These are phyloP conservation scores for Lactifluus pinguis DNA, from an alignment of 768 basidiomycete genomes.

Conservation along the genomic window DNA sequence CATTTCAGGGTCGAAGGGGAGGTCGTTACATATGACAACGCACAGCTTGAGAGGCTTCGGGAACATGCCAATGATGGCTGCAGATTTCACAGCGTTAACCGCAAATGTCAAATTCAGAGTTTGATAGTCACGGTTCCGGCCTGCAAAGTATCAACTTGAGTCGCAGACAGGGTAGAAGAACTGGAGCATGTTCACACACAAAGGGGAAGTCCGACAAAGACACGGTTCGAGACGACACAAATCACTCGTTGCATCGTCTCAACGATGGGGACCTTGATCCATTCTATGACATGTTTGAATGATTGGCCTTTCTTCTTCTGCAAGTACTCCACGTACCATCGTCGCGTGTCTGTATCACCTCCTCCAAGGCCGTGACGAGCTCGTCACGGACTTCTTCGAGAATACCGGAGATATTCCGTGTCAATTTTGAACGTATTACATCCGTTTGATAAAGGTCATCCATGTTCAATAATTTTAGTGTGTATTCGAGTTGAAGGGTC, in stretches of 20 bases:
- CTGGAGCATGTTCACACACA: slow-evolving; percentile 22
- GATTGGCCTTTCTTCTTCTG: background rate
- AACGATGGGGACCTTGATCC: slow-evolving; percentile 21
- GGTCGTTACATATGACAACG: slow-evolving; percentile 8
- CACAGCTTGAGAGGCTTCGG: slow-evolving; percentile 31
- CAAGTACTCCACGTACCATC: background rate
- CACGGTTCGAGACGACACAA: slow-evolving; percentile 26
- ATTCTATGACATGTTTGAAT: slow-evolving; percentile 23
- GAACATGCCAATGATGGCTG: slow-evolving; percentile 25
- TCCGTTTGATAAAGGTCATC: slow-evolving; percentile 21
- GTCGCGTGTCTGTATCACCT: slow-evolving; percentile 24
- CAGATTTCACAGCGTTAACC: slow-evolving; percentile 25
- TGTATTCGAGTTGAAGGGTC: slow-evolving; percentile 30
- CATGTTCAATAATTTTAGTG: slow-evolving; percentile 23
- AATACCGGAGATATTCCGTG: slow-evolving; percentile 24
- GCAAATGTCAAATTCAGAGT: slow-evolving; percentile 28
- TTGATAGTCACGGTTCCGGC: slow-evolving; percentile 26
- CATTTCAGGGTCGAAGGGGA: background rate
- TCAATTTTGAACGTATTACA: slow-evolving; percentile 24
- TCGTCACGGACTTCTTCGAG: slow-evolving; percentile 24
- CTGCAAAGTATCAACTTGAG: slow-evolving; percentile 12
- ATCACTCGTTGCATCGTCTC: slow-evolving; percentile 23
- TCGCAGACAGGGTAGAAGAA: background rate
- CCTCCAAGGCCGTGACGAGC: slow-evolving; percentile 23
- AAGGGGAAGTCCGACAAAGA: slow-evolving; percentile 28